Evolutionary conservation across 164 flowering plant genomes (phyloP), one percentile per base, ranked within the genome.

Genomic region (Pachysandra terminalis): DNA sequence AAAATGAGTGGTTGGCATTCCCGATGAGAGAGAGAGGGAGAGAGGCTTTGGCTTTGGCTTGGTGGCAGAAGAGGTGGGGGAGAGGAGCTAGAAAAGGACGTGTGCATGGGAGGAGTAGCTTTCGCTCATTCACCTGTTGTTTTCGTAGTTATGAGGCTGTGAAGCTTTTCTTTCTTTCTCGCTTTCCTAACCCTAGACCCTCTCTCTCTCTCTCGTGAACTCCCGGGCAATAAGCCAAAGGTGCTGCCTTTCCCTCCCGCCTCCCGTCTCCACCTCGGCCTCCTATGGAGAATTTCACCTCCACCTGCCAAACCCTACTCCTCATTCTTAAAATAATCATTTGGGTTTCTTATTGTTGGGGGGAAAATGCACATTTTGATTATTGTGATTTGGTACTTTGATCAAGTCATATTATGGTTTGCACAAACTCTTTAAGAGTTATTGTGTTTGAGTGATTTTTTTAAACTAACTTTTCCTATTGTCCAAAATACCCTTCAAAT

Each of bases 31-130:
- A 45, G 51, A 40, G 45, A 40, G 45, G 10, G 45, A 40, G 45
- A n/a, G n/a, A n/a, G n/a, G n/a, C n/a, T n/a, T n/a, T n/a, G n/a
- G n/a, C n/a, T n/a, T n/a, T n/a, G n/a, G 37, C 37, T 32, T 32
- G 3, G 37, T 14, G 19, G 64, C 52, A 65, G 87, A 83, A 82
- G 85, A 79, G 75, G 86, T 82, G 87, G 86, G 86, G 76, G 84
- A 78, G 80, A 74, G 83, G 73, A 74, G 80, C 71, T 12, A 70
- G 90, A 85, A 83, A 83, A 78, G 82, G 90, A 85, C 90, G 84
- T 81, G 73, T 86, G 87, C 88, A 82, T 86, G 90, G 84, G 68
- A 58, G 57, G 73, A 65, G 74, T 70, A 66, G 83, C 83, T 80
- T 81, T 80, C 78, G 63, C 82, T 72, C 82, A 73, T 77, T 82